These are phyloP conservation scores for Oryza rufipogon DNA, from an alignment of 176 grass and related monocot species.

Conservation along the genomic window DNA sequence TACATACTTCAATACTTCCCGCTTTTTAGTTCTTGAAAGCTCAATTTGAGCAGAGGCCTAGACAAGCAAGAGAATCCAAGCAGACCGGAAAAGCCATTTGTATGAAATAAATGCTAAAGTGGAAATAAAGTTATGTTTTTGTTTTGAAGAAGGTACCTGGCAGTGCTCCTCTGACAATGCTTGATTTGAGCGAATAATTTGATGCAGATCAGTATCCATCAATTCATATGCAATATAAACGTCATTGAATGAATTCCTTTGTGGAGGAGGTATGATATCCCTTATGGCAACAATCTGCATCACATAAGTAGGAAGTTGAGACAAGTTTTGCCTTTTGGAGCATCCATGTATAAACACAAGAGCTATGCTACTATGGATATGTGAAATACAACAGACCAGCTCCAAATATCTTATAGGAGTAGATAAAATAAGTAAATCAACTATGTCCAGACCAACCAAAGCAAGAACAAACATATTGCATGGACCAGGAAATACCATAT, in stretches of 20 bases:
- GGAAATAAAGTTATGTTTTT: neutral
- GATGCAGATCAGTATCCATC: conserved; percentile 99
- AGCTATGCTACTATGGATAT: neutral
- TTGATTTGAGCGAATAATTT: conserved; percentile 99
- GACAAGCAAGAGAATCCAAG: conserved; percentile 25
- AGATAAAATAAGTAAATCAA: conserved; percentile 24
- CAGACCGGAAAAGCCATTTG: conserved; percentile 1
- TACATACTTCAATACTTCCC: neutral
- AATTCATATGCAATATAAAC: conserved; percentile 97
- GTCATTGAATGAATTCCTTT: conserved; percentile 83
- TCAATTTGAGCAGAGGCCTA: conserved; percentile 26
- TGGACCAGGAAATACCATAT: neutral
- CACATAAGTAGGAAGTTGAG: neutral
- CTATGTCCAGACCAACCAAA: neutral
- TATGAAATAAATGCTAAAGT: neutral
- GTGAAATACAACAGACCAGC: conserved; percentile 1
- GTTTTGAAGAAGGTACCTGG: conserved; percentile 58
- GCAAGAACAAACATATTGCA: neutral
- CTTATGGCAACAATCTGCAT: conserved; percentile 97
- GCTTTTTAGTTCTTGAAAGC: neutral
- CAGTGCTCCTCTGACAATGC: conserved; percentile 97
- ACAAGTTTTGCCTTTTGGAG: neutral
- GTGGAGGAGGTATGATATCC: conserved; percentile 90
- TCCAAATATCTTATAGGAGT: neutral
- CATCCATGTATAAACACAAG: neutral